Conservation (phyloP, 2,329 filamentous ascomycete species). For the Phaeosphaeria sp. region DNA sequence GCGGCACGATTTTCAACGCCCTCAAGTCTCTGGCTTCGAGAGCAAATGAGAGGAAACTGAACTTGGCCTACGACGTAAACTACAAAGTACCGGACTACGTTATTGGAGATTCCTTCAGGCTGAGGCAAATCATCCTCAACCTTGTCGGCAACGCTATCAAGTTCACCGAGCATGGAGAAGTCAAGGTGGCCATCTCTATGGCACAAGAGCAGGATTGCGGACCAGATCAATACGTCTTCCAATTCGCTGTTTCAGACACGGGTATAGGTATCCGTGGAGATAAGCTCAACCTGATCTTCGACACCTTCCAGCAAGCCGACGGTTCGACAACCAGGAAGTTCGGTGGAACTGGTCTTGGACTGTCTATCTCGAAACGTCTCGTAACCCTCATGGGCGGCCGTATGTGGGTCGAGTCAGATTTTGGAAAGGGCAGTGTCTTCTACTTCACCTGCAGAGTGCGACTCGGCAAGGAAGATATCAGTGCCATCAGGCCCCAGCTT, state of each 20-base stretch:
- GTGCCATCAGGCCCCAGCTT: constrained; percentile 80
- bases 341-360: constrained; percentile 88
- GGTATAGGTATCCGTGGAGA: constrained; percentile 96
- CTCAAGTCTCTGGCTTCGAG: constrained; percentile 96
- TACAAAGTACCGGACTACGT: constrained; percentile 94
- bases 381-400: constrained; percentile 97
- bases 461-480: constrained; percentile 79
- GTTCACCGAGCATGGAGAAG: constrained; percentile 95
- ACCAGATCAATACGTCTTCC: constrained; percentile 84
- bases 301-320: constrained; percentile 98
- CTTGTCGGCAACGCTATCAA: constrained; percentile 98
- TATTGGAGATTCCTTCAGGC: constrained; percentile 92
- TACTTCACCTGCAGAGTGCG: constrained; percentile 95
- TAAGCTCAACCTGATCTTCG: constrained; percentile 96
- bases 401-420: constrained; percentile 93
- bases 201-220: constrained; percentile 70
- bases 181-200: constrained; percentile 88
- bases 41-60: constrained; percentile 93
- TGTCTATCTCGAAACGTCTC: constrained; percentile 93
- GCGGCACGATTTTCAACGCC: constrained; percentile 95
- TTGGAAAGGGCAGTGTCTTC: constrained; percentile 90
- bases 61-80: constrained; percentile 92
- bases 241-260: constrained; percentile 95
- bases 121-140: constrained; percentile 96
- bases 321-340: constrained; percentile 96